Conservation (phyloP, 164 flowering plant genomes). For the Aristolochia californica region DNA sequence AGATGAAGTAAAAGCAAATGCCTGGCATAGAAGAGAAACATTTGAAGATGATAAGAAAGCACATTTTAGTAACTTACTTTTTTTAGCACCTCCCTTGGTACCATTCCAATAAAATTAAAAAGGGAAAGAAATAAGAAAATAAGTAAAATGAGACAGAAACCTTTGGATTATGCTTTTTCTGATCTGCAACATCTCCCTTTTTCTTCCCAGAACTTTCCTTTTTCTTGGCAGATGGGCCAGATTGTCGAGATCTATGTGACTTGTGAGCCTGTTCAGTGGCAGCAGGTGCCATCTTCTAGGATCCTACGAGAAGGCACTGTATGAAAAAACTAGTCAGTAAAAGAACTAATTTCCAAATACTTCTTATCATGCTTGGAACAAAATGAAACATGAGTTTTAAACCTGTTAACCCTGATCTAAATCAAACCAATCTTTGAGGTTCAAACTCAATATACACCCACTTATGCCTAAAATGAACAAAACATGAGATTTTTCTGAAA, state of each 20-base stretch:
- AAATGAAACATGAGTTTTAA: too few species aligned
- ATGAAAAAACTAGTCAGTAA: too few species aligned
- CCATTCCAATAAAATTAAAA: too few species aligned
- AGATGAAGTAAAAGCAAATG: constrained; percentile 71
- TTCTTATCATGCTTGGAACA: too few species aligned
- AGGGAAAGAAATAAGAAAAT: background rate
- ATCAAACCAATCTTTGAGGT: too few species aligned
- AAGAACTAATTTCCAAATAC: too few species aligned
- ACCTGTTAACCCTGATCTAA: too few species aligned
- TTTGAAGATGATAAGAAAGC: background rate
- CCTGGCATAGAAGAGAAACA: constrained; percentile 26
- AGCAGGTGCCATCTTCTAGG: constrained; percentile 5
- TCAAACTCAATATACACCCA: too few species aligned
- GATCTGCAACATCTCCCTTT: constrained; percentile 23
- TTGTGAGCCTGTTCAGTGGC: constrained; percentile 42
- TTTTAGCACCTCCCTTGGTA: background rate
- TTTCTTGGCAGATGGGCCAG: constrained; percentile 59
- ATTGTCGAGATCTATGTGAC: constrained; percentile 50
- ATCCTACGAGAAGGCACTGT: too few species aligned
- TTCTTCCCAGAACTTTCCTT: constrained; percentile 32
- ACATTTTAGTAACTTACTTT: background rate
- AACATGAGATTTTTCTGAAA: too few species aligned
- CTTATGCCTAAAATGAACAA: too few species aligned
- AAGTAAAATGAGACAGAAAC: constrained; percentile 12
- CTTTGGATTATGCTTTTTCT: constrained; percentile 55